Conservation (phyloP, 116 monocot species). For the Posidonia oceanica region DNA sequence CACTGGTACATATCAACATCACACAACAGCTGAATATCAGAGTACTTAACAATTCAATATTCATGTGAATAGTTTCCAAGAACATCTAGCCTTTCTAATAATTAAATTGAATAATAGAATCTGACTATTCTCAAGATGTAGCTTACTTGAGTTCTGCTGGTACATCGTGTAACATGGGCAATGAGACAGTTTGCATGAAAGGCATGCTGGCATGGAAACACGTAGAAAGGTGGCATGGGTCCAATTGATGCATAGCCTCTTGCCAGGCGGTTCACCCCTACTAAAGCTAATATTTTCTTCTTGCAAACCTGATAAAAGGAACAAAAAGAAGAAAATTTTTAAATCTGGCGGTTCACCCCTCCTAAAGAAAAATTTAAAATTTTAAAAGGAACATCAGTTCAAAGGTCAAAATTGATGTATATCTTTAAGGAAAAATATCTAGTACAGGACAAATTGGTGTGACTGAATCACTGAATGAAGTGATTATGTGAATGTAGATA, state of each 20-base stretch:
- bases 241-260: slow-evolving; percentile 56
- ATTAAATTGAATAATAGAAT: no score
- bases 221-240: slow-evolving; percentile 76
- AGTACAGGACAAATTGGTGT: no score
- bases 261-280: slow-evolving; percentile 37
- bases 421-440: no score
- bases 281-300: slow-evolving; percentile 65
- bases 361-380: neutral
- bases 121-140: no score
- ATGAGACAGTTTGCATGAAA: slow-evolving; percentile 89
- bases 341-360: neutral
- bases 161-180: slow-evolving; percentile 60
- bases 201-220: slow-evolving; percentile 90
- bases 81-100: no score
- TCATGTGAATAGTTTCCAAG: no score
- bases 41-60: no score
- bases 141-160: slow-evolving; percentile 52
- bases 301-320: slow-evolving; percentile 58
- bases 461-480: no score
- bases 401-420: neutral
- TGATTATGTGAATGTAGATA: no score
- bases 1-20: no score
- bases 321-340: neutral
- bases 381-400: neutral
- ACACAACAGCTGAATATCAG: no score